Evolutionary conservation across 2,329 filamentous ascomycete genomes (phyloP).

Genomic region (Pseudogymnoascus pannorum): DNA sequence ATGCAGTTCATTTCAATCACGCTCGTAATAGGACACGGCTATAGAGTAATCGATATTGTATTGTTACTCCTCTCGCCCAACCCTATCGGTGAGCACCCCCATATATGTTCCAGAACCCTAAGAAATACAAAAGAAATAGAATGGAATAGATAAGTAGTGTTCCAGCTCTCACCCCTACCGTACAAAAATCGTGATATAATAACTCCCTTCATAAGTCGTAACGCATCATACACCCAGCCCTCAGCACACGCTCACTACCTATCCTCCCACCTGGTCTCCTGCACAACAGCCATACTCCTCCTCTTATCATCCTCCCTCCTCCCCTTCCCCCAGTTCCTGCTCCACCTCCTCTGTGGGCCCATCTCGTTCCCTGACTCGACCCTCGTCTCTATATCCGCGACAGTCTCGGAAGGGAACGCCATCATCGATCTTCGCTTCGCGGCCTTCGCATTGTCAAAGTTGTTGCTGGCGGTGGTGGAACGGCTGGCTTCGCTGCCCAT

Average conservation of each 20-base stretch:
- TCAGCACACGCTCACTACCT: background rate
- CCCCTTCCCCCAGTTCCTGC: background rate
- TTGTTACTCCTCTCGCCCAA: constrained; percentile 3
- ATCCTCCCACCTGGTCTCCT: constrained; percentile 2
- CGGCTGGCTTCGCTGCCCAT: background rate
- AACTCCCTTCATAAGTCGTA: background rate
- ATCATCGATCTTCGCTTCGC: background rate
- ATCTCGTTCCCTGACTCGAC: background rate
- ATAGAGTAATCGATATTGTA: background rate
- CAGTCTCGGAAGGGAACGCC: background rate
- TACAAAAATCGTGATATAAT: background rate
- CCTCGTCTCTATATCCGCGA: background rate
- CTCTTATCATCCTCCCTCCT: background rate
- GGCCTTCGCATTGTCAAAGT: background rate
- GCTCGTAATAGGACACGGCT: background rate
- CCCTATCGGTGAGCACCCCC: background rate
- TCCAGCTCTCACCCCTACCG: background rate
- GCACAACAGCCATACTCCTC: constrained; percentile 9
- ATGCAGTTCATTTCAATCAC: background rate
- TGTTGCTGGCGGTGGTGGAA: background rate
- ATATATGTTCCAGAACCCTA: background rate
- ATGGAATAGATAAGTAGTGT: background rate
- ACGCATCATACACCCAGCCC: background rate
- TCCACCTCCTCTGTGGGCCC: background rate
- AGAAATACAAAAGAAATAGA: constrained; percentile 6